These are phyloP conservation scores for Calonectria hongkongensis DNA, from an alignment of 2,329 filamentous ascomycete species.

Conservation along the genomic window DNA sequence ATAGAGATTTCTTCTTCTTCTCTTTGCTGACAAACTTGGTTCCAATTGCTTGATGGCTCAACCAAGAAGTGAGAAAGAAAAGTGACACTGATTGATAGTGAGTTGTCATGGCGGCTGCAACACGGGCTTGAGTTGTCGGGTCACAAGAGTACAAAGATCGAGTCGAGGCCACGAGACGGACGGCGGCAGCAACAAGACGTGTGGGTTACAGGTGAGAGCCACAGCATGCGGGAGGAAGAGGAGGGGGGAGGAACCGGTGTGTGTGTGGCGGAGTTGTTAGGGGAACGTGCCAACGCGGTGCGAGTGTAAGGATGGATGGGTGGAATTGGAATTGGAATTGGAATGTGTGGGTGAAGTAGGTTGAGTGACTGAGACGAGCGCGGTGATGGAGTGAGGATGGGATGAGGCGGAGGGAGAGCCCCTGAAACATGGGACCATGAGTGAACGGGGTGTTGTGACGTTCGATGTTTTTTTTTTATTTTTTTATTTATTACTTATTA, in stretches of 20 bases:
- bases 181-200: slow-evolving; percentile 14
- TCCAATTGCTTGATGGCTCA: not conserved
- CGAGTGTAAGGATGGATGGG: slow-evolving; percentile 12
- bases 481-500: too few relatives aligned
- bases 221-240: slow-evolving; percentile 22
- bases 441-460: not conserved
- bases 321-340: not conserved
- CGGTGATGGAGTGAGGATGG: not conserved
- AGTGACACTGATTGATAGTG: slow-evolving; percentile 15
- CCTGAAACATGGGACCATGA: slow-evolving; percentile 28
- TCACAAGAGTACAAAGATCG: slow-evolving; percentile 29
- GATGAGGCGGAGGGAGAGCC: slow-evolving; percentile 11
- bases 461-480: too few relatives aligned
- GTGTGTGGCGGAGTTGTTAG: not conserved
- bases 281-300: slow-evolving; percentile 28
- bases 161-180: slow-evolving; percentile 32
- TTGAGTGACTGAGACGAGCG: not conserved
- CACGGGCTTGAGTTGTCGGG: slow-evolving; percentile 20
- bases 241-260: slow-evolving; percentile 8
- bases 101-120: slow-evolving; percentile 25
- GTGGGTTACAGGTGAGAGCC: slow-evolving; percentile 19
- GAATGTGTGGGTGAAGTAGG: not conserved
- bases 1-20: not conserved
- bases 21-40: not conserved
- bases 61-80: not conserved